Percentiles rank a stretch among this genome's conserved stretches.
Evolutionary conservation across 2,329 filamentous ascomycete species (phyloP).

Genomic region (Xylaria sp.): DNA sequence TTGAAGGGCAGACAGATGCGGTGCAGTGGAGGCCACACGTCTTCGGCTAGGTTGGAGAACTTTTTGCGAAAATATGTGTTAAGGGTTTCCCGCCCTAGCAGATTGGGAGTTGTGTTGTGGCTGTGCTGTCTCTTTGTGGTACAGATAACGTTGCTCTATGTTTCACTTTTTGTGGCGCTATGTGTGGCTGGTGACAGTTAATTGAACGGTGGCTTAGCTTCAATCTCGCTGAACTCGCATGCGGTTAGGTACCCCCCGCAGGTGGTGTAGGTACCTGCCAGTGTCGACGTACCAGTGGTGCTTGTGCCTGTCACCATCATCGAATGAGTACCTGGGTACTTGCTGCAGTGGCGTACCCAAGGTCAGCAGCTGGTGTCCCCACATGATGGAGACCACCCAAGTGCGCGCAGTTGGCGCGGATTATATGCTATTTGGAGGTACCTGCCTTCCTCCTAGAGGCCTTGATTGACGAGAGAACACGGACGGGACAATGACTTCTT

Average conservation of each 20-base stretch:
- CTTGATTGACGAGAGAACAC: conserved; percentile 4
- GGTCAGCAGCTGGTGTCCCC: not conserved
- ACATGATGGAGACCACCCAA: no score
- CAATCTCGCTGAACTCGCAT: not conserved
- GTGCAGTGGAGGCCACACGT: conserved; percentile 24
- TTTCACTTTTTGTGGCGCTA: not conserved
- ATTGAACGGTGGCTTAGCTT: conserved; percentile 1
- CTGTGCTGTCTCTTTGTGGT: conserved; percentile 8
- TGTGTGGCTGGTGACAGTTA: conserved; percentile 4
- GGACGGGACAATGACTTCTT: not conserved
- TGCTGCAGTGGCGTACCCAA: not conserved
- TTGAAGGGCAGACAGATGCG: conserved; percentile 25
- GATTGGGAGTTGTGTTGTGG: conserved; percentile 17
- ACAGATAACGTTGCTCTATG: not conserved
- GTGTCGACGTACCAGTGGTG: not conserved
- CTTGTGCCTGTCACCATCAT: not conserved
- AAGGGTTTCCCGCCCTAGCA: conserved; percentile 33
- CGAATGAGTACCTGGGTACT: not conserved
- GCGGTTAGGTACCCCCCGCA: not conserved
- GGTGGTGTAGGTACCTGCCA: not conserved
- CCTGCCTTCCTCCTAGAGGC: no score
- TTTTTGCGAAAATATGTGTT: conserved; percentile 31
- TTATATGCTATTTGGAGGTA: no score
- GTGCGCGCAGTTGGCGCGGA: no score
- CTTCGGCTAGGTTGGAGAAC: conserved; percentile 30